Percentiles rank a stretch among this genome's conserved stretches.
Conservation (phyloP, 2,329 filamentous ascomycete genomes). For the Aureobasidium vineae region DNA sequence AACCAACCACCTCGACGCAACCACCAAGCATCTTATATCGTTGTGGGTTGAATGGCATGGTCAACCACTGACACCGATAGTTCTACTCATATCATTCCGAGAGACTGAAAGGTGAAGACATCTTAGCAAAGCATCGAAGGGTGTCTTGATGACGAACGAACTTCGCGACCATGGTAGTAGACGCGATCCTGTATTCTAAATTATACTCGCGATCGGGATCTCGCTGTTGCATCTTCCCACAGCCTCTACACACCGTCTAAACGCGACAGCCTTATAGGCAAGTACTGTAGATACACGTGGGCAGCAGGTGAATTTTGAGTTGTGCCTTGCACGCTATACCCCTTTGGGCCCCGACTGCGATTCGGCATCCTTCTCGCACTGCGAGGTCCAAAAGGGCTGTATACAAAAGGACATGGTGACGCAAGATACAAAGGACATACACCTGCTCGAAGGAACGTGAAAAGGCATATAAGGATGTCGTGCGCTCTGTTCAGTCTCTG, state of each 20-base stretch:
- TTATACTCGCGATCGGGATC: neutral
- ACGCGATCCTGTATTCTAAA: neutral
- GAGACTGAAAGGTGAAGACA: neutral
- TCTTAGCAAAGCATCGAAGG: neutral
- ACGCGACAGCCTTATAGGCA: neutral
- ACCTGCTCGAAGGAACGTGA: neutral
- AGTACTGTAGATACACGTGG: neutral
- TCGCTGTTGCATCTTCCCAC: neutral
- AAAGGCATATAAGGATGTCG: neutral
- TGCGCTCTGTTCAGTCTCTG: neutral
- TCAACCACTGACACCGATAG: no score
- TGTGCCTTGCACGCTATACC: neutral
- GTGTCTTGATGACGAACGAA: neutral
- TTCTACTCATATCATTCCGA: no score
- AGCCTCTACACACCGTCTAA: neutral
- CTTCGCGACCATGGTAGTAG: neutral
- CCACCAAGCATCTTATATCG: neutral
- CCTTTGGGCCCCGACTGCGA: constrained; percentile 12
- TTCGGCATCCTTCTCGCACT: constrained; percentile 19
- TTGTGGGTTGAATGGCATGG: no score
- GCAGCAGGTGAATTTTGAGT: neutral
- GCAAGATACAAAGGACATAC: neutral
- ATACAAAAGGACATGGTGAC: constrained; percentile 14
- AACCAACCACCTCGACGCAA: neutral
- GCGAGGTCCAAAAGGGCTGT: constrained; percentile 11